Evolutionary conservation across 176 grass and related monocot species (phyloP), one percentile per base, ranked within the genome.

Genomic region (Cocos nucifera): DNA sequence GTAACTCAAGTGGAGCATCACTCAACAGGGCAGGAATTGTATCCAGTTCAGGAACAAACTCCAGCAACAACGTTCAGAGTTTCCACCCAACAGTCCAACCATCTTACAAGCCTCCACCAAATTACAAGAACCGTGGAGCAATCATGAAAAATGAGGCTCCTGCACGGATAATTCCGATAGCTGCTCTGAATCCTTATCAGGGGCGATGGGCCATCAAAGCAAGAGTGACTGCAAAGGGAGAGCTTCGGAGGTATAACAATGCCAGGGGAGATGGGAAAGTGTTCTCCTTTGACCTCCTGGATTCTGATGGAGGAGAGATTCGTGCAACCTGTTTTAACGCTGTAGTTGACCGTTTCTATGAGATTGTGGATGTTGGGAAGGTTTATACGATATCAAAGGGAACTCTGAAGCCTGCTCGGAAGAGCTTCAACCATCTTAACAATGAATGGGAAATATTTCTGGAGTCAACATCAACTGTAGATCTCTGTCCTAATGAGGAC

Each of bases 191-290:
- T 88, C 93, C 87, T 74, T 97, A 97, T 66, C 87, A 85, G 61
- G 93, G 93, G 9, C 80, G 87, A 59, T 97, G 87, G 84, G 78
- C 93, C 29, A 83, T 97, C 82, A 91, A 88, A 80, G 93, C 78
- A 72, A 77, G 93, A 73, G 81, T 97, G 56, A 97, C 93, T 64
- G 80, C 87, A 4, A 97, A 97, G 60, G 83, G 83, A 69, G 93
- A 83, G 49, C 77, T 97, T 56, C 81, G 84, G 58, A 73, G 93
- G 39, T 97, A 91, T 74, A 86, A 97, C 70, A 97, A 88, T 80
- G 78, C 84, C 56, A 97, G 78, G 80, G 93, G 93, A 59, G 93
- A 91, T 64, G 87, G 93, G 20, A 97, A 97, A 69, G 87, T 97
- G 49, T 97, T 97, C 76, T 91, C 79, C 61, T 97, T 97, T 71